Evolutionary conservation across 148 eudicot genomes (phyloP), one percentile per base, ranked within the genome.

Genomic region (Gaultheria prostrata): DNA sequence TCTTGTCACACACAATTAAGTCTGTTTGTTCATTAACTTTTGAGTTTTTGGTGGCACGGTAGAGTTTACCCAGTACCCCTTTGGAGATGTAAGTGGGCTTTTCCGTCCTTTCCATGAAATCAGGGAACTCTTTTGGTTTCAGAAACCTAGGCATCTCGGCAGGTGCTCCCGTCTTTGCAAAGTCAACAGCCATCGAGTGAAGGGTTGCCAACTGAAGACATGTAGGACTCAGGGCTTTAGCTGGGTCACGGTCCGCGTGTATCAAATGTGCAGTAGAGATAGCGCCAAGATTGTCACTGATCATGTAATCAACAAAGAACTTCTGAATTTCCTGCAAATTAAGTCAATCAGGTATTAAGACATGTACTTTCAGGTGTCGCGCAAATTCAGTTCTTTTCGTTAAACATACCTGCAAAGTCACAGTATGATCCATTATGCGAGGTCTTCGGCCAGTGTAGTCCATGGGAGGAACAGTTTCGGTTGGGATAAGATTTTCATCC

Each of bases 141-240:
- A 97, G 77, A 65, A 56, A 83, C 82, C 89, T 74, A 72, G 99
- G 99, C 95, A 97, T 94, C 82, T 93, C 99, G 8, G 99, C 99
- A 21, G 99, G 95, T 56, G 98, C 93, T 43, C 99, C 99, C 0
- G 94, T 91, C 85, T 97, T 97, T 15, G 99, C 99, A 87, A 94
- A 97, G 85, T 97, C 99, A 13, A 97, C 99, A 21, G 99, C 99
- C 99, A 97, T 97, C 32, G 99, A 97, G 79, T 97, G 99, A 70
- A 97, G 99, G 83, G 85, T 83, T 13, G 99, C 97, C 80, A 97
- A 82, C 77, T 88, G 87, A 69, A 94, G 90, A 84, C 99, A 97
- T 90, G 91, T 92, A 26, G 90, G 77, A 83, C 93, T 94, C 75
- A 91, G 84, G 76, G 98, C 99, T 78, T 97, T 97, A 24, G 88